Evolutionary conservation across 331 rosid genomes (phyloP), one percentile per base, ranked within the genome.

Genomic region (Pyrus hybrid): DNA sequence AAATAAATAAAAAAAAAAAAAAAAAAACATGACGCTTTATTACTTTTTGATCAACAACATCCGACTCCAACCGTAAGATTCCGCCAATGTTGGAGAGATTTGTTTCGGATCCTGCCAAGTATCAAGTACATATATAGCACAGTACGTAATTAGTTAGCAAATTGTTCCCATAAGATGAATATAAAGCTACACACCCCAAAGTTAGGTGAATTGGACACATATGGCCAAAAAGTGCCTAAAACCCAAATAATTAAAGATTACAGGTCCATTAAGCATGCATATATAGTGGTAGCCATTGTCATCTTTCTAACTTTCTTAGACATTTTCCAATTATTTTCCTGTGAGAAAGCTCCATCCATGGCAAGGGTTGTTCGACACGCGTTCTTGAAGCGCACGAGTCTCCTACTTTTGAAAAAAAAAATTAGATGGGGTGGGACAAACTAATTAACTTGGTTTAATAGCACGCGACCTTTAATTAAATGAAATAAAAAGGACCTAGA

Each of bases 271-370:
- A 68, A 45, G 57, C 56, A 17, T 5, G 45, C 45, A 37, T 37
- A n/a, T 58, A 45, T 60, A 67, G 85, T 81, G 85, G 85, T 69
- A 81, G 79, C 82, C 76, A 76, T 71, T 77, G 85, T 77, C 76
- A 22, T 73, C 20, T 73, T 62, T 73, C 9, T 3, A 25, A 2
- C 72, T 81, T 67, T 77, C 76, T 26, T 77, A 51, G 37, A 67
- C 76, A 72, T 72, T 74, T 51, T 77, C 56, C 68, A 35, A 60
- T 37, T 77, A 41, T 26, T 81, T 72, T 65, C 28, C 51, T 32
- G n/a, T 18, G 73, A 67, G 26, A 81, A 81, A 67, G 75, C 22
- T 71, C 57, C 66, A 67, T 72, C 65, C 56, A 71, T 45, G 74
- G 64, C 63, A 60, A 25, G 28, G 41, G 70, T 61, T 73, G 26